These are phyloP conservation scores for Fragaria vesca DNA, from an alignment of 306 rosid genomes.

Conservation along the genomic window DNA sequence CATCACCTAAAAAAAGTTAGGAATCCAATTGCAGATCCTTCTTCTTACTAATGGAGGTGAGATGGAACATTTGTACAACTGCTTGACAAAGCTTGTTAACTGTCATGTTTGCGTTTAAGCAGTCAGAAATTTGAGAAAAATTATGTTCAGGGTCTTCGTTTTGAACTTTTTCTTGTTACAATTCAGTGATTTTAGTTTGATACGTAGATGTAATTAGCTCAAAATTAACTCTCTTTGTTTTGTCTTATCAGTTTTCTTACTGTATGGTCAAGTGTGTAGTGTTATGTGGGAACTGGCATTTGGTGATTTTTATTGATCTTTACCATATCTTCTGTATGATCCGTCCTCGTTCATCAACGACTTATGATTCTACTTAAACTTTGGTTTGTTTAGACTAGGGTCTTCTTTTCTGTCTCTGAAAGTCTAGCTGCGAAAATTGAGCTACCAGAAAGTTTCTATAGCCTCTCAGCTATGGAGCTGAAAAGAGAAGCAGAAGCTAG, in stretches of 20 bases:
- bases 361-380: conserved; percentile 11
- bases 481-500: conserved; percentile 85
- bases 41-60: not conserved
- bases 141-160: not conserved
- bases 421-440: conserved; percentile 77
- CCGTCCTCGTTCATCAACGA: conserved; percentile 4
- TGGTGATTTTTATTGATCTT: not conserved
- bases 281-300: not conserved
- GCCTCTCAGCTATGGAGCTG: conserved; percentile 64
- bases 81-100: not conserved
- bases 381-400: conserved; percentile 55
- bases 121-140: not conserved
- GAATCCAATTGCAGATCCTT: not conserved
- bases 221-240: not conserved
- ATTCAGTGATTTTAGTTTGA: not conserved
- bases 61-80: not conserved
- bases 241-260: not conserved
- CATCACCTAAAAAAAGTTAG: not conserved
- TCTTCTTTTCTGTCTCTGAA: conserved; percentile 93
- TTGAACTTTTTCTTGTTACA: not conserved
- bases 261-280: not conserved
- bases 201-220: not conserved
- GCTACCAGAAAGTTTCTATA: conserved; percentile 86
- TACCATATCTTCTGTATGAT: not conserved
- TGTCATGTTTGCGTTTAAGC: not conserved